A percentile compares a stretch with the other conserved stretches of the same genome.
These are phyloP conservation scores for Colletotrichum lentis DNA, from an alignment of 2,329 filamentous ascomycete species.

Conservation along the genomic window DNA sequence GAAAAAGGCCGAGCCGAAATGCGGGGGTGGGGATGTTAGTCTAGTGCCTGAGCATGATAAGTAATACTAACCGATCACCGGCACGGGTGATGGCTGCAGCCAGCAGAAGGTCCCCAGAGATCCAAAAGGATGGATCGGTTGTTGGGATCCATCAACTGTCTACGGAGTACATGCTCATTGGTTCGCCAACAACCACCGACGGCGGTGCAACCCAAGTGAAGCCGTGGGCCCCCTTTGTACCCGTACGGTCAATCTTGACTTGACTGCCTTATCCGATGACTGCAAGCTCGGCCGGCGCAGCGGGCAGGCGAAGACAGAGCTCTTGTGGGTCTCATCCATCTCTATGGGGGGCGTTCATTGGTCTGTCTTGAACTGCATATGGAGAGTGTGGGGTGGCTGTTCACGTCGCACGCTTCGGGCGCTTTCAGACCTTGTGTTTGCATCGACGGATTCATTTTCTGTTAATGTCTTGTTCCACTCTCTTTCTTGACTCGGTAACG, in stretches of 20 bases:
- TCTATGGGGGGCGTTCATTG: not conserved
- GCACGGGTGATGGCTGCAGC: not conserved
- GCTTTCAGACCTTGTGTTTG: slow-evolving; percentile 3
- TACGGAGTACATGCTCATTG: not conserved
- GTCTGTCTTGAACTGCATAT: not conserved
- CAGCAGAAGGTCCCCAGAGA: not conserved
- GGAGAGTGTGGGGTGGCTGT: not conserved
- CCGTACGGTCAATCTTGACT: not conserved
- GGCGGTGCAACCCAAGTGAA: not conserved
- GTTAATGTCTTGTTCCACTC: not conserved
- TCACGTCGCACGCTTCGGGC: slow-evolving; percentile 7
- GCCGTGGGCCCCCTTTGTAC: not conserved
- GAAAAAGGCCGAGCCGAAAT: slow-evolving; percentile 31
- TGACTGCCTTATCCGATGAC: not conserved
- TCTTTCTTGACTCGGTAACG: not conserved
- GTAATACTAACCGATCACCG: not conserved
- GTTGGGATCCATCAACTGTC: too few relatives aligned
- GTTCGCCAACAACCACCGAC: not conserved
- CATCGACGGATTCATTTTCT: slow-evolving; percentile 14
- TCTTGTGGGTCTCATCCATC: slow-evolving; percentile 6
- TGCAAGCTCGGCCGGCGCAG: slow-evolving; percentile 10
- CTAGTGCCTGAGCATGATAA: not conserved
- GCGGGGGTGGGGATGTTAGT: slow-evolving; percentile 33
- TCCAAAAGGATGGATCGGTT: not conserved
- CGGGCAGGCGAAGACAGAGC: slow-evolving; percentile 20